Evolutionary conservation across 352 stramenopile genomes (phyloP), one percentile per base, ranked within the genome.

Genomic region (Pythium coloratum): DNA sequence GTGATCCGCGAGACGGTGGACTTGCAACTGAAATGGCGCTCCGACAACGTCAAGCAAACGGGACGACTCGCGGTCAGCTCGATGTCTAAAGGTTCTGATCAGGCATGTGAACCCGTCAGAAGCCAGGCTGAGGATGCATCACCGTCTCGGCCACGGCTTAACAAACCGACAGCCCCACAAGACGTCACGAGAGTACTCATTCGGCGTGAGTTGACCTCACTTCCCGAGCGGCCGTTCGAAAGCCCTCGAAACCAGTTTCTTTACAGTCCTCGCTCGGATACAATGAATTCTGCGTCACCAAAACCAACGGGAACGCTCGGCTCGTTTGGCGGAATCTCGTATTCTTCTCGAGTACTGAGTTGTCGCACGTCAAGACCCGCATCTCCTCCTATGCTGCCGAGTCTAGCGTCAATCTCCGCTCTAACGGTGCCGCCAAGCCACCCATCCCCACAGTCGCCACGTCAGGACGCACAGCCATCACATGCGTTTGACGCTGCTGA

Each of bases 21-120:
- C 6, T 40, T 69, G 38, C 75, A 83, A 28, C 64, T 59, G 4
- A 44, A 56, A 49, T 79, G 71, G 66, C 65, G 78, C 54, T 54
- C 72, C 20, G 53, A 66, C 10, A 80, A 72, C 34, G 56, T 66
- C 1, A 38, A 46, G 2, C 66, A 72, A 28, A 74, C 76, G 3
- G 65, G 76, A 32, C 72, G 70, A n/a, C 58, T 82, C 3, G 55
- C 72, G 5, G 72, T 70, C 14, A 51, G 28, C 18, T 59, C 61
- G 2, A 50, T 73, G 2, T 64, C 66, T 12, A 30, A 67, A 18
- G 28, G 6, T 4, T 20, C 34, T 36, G 50, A 70, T 44, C 64
- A 24, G 42, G 18, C 36, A 1, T 9, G 4, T n/a, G 38, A 49
- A n/a, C 49, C 57, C 53, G 42, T 32, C 7, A 51, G 53, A 3